phyloP scores from a whole-genome alignment of 2,329 filamentous ascomycete genomes.

The Fusarium decemcellulare region DNA sequence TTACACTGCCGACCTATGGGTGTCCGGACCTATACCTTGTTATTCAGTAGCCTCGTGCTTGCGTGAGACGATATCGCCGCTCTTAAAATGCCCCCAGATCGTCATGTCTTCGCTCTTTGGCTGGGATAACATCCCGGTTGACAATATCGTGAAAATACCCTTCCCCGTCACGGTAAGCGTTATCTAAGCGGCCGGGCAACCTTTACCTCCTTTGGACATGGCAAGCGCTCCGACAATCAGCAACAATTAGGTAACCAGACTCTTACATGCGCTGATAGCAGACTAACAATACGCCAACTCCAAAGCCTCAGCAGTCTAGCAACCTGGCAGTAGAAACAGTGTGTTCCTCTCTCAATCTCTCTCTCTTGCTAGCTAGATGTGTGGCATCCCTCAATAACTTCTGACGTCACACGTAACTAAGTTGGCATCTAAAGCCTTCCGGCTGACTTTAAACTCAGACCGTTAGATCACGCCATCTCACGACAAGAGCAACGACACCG shows the following conservation, averaged over 20 bases:
- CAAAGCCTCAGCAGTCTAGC: no score
- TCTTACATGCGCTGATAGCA: not conserved
- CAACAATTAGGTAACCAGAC: no score
- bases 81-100: no score
- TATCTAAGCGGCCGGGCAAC: not conserved
- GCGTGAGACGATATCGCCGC: no score
- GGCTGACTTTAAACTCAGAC: constrained; percentile 11
- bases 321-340: no score
- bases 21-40: not conserved
- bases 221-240: not conserved
- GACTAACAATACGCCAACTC: not conserved
- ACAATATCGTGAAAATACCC: no score
- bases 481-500: constrained; percentile 6
- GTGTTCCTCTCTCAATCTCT: not conserved
- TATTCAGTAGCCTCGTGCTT: not conserved
- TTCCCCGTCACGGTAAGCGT: no score
- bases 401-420: constrained; percentile 5
- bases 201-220: not conserved
- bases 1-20: not conserved
- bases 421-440: constrained; percentile 1
- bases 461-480: constrained; percentile 31
- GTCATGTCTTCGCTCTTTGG: no score
- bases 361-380: not conserved
- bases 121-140: no score
- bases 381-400: no score